These are phyloP conservation scores for Rubia balearica DNA, from an alignment of 305 asterid species.

Conservation along the genomic window DNA sequence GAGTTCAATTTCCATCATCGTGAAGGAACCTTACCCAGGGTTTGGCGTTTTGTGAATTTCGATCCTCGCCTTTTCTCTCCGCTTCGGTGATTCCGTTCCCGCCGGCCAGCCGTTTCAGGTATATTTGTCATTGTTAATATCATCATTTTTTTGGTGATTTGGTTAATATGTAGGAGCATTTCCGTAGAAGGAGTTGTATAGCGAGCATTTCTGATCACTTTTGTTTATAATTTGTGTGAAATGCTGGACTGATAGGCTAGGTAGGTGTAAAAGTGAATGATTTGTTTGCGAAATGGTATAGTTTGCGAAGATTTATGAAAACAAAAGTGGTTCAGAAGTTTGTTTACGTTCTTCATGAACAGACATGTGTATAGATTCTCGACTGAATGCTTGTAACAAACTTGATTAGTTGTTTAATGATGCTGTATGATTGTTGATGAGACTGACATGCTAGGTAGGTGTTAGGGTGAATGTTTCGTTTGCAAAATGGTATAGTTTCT, in stretches of 20 bases:
- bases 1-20: background rate
- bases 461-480: background rate
- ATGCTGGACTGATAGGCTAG: no score
- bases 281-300: background rate
- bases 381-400: no score
- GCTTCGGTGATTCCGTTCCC: background rate
- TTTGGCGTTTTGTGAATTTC: constrained; percentile 2
- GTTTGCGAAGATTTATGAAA: background rate
- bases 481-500: background rate
- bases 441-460: background rate
- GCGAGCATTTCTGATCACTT: background rate
- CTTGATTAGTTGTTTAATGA: background rate
- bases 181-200: background rate
- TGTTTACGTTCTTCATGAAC: no score
- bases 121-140: background rate
- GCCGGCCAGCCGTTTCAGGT: constrained; percentile 6
- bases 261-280: background rate
- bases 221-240: background rate
- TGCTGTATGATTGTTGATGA: background rate
- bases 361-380: no score
- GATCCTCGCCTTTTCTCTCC: constrained; percentile 3
- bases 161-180: background rate
- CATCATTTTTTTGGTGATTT: background rate
- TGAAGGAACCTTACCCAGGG: background rate
- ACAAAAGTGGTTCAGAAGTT: no score